Evolutionary conservation across 2,329 filamentous ascomycete species (phyloP), one percentile per base, ranked within the genome.

Genomic region (Blumeriella jaapii): DNA sequence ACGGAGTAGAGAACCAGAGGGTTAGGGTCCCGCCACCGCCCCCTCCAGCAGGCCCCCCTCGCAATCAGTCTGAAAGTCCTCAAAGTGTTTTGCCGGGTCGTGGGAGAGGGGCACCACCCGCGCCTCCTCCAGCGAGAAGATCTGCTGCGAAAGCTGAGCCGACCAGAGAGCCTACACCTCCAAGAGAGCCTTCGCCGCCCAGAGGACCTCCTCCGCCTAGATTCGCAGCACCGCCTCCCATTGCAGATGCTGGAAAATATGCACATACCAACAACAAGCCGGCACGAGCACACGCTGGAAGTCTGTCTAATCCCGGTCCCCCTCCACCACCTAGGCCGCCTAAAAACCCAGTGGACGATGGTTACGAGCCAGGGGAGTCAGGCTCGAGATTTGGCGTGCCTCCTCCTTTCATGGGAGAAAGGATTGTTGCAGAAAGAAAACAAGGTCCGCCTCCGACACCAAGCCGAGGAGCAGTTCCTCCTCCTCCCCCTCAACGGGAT

Each of bases 171-270:
- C 60, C 63, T n/a, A 63, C 68, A 63, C 74, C 82, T n/a, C 71
- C 79, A 18, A 69, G 77, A 52, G 79, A 84, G 40, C 72, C 79
- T 10, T 76, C 78, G 10, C 82, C 84, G 9, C 74, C 78, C 12
- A 53, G 55, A 38, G 58, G 61, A 16, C 68, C 69, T 7, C 71
- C 76, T 14, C 71, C 78, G 33, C 74, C 74, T 6, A 71, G 69
- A 49, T 96, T 93, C 62, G 71, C 77, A 46, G 89, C 84, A 6
- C 91, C 91, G 29, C 91, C 91, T 20, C 83, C 89, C 2, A 61
- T 96, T 40, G 75, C 84, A 36, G 87, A 94, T 57, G 91, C 91
- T 39, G 91, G 91, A 23, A 93, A 84, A 59, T 91, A 75, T 54
- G 85, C 81, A 3, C 68, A 78, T 42, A 58, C 64, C 18, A 62